These are phyloP conservation scores for Cyberlindnera petersonii DNA, from an alignment of 805 yeast genomes.

Conservation along the genomic window DNA sequence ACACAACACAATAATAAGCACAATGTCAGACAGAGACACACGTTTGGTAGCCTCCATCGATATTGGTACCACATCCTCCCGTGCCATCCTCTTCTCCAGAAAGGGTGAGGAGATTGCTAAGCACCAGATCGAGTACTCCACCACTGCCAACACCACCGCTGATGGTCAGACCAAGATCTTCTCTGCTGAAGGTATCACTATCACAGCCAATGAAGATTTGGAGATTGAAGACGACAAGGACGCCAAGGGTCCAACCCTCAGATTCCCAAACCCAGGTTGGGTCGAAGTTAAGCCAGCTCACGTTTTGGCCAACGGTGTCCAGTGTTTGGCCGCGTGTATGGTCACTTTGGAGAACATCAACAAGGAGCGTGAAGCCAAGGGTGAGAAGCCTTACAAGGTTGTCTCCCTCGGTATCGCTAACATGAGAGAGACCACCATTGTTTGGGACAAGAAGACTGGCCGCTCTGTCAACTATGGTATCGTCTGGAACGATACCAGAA, in stretches of 20 bases:
- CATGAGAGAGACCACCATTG: constrained; percentile 91
- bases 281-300: constrained; percentile 89
- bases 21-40: constrained; percentile 27
- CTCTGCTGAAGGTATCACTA: constrained; percentile 71
- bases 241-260: constrained; percentile 60
- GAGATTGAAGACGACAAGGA: constrained; percentile 53
- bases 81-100: constrained; percentile 76
- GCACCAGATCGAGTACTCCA: constrained; percentile 85
- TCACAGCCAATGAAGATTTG: constrained; percentile 49
- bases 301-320: constrained; percentile 72
- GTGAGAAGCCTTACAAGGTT: constrained; percentile 54
- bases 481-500: constrained; percentile 95
- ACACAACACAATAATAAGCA: constrained; percentile 1
- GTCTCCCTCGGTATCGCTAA: constrained; percentile 84
- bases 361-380: constrained; percentile 40
- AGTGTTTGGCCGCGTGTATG: constrained; percentile 69
- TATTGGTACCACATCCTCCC: constrained; percentile 88
- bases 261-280: constrained; percentile 86
- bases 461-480: constrained; percentile 81
- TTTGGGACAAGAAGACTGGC: constrained; percentile 85
- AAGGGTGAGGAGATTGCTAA: constrained; percentile 77
- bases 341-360: constrained; percentile 54
- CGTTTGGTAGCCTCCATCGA: constrained; percentile 64
- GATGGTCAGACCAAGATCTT: constrained; percentile 52
- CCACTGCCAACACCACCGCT: constrained; percentile 54